Evolutionary conservation across 163 green algal species (phyloP), one percentile per base, ranked within the genome.

Genomic region (Chlamydomonas reinhardtii): DNA sequence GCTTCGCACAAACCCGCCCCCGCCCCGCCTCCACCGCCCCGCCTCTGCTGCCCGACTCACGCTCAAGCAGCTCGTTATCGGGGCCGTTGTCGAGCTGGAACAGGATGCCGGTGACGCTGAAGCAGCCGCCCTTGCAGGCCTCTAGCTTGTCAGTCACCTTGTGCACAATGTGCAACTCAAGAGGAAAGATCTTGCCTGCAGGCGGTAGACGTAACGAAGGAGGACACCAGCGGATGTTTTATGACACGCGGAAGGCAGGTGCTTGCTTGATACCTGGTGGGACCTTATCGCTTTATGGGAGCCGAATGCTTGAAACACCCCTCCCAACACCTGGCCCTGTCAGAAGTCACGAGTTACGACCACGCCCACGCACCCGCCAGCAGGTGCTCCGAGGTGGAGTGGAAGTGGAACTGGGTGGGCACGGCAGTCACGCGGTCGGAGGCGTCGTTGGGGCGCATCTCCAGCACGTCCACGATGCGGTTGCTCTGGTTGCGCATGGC

Each of bases 141-240:
- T 82, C 75, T 70, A 91, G 82, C 3, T 35, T 24, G 29, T 86
- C 75, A 35, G 82, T 82, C 14, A 91, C 48, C 8, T 34, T 73
- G 70, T 91, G 87, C 11, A 91, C 87, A 29, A 91, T 91, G 87
- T 91, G 87, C 69, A 91, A 34, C 71, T 91, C 87, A 16, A 91
- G 74, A 5, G 82, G 82, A 35, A 84, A 90, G 25, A 74, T 43
- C 69, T 79, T 77, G 68, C 87, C 85, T 90, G 85, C 31, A 25
- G 68, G 17, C n/a, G 24, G 29, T 61, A n/a, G 39, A 48, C 8
- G 39, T 48, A 48, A 48, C 5, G 39, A 48, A 48, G 5, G 39
- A 48, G 39, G 8, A n/a, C n/a, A n/a, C n/a, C n/a, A n/a, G n/a
- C n/a, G n/a, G n/a, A n/a, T n/a, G n/a, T n/a, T n/a, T n/a, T n/a